These are phyloP conservation scores for Blastomyces parvus DNA, from an alignment of 2,329 filamentous ascomycete species.

Conservation along the genomic window DNA sequence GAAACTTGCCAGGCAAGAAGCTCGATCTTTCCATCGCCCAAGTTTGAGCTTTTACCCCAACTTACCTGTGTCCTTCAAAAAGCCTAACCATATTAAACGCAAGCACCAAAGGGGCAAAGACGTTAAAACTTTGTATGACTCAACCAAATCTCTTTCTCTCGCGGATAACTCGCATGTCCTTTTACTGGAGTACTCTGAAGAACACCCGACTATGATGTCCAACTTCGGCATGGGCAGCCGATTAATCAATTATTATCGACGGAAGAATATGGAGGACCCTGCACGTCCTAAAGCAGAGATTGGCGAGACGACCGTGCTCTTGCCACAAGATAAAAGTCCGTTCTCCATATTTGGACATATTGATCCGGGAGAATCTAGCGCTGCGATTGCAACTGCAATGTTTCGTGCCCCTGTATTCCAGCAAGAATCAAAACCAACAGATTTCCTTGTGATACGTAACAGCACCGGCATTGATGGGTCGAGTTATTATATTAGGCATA, in stretches of 20 bases:
- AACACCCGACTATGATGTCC: slow-evolving; percentile 80
- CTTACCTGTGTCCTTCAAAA: slow-evolving; percentile 61
- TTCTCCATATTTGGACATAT: slow-evolving; percentile 94
- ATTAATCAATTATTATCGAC: slow-evolving; percentile 91
- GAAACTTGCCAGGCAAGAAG: slow-evolving; percentile 60
- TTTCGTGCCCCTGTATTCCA: slow-evolving; percentile 89
- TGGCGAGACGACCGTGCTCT: slow-evolving; percentile 76
- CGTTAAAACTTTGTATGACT: slow-evolving; percentile 66
- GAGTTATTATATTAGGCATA: slow-evolving; percentile 73
- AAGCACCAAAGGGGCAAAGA: slow-evolving; percentile 75
- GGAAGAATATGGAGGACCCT: slow-evolving; percentile 69
- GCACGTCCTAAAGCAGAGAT: slow-evolving; percentile 70
- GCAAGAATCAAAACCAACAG: slow-evolving; percentile 64
- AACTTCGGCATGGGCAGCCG: slow-evolving; percentile 97
- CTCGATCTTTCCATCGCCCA: slow-evolving; percentile 78
- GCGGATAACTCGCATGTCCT: slow-evolving; percentile 82
- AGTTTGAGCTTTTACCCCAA: slow-evolving; percentile 62
- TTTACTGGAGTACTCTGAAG: slow-evolving; percentile 91
- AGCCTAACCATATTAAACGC: slow-evolving; percentile 63
- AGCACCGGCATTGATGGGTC: slow-evolving; percentile 70
- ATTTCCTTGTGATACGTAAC: slow-evolving; percentile 79
- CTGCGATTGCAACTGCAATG: slow-evolving; percentile 90
- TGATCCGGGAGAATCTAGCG: slow-evolving; percentile 78
- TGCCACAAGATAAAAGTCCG: slow-evolving; percentile 90
- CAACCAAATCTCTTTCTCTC: slow-evolving; percentile 72